Conservation (phyloP, 306 rosid genomes). For the Urtica urens region DNA sequence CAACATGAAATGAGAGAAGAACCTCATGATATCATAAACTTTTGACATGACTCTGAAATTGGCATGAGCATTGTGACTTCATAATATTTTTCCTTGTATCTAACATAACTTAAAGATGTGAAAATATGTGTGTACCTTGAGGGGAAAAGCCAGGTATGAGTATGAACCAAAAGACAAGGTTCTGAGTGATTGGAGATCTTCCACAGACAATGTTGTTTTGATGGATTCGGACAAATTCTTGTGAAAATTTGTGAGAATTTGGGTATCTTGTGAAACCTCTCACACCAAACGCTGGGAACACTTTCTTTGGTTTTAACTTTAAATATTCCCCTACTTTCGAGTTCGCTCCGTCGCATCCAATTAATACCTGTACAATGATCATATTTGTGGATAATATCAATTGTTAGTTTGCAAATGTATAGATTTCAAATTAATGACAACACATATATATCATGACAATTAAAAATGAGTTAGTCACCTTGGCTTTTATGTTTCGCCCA, state of each 20-base stretch:
- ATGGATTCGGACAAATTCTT: slow-evolving; percentile 19
- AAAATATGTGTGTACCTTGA: no score
- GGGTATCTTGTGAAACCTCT: slow-evolving; percentile 46
- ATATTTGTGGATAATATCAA: background rate
- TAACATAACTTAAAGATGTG: no score
- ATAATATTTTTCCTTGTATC: no score
- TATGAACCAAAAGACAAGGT: slow-evolving; percentile 43
- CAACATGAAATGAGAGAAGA: no score
- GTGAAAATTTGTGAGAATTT: slow-evolving; percentile 25
- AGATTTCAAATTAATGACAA: no score
- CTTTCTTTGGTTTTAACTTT: slow-evolving; percentile 14
- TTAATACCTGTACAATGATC: slow-evolving; percentile 20
- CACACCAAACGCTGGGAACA: slow-evolving; percentile 17
- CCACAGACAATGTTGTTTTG: slow-evolving; percentile 25
- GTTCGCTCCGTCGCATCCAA: slow-evolving; percentile 56
- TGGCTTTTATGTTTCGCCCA: slow-evolving; percentile 30
- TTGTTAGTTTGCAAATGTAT: no score
- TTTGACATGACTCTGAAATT: no score
- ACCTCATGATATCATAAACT: no score
- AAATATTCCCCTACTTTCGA: slow-evolving; percentile 28
- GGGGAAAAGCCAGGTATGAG: background rate
- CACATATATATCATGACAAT: background rate
- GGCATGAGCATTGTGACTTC: no score
- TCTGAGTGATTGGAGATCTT: slow-evolving; percentile 23
- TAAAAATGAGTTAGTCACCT: slow-evolving; percentile 16